A percentile compares a stretch with the other conserved stretches of the same genome.
Conservation (phyloP, 129 eudicot genomes). For the Tagetes erecta region DNA sequence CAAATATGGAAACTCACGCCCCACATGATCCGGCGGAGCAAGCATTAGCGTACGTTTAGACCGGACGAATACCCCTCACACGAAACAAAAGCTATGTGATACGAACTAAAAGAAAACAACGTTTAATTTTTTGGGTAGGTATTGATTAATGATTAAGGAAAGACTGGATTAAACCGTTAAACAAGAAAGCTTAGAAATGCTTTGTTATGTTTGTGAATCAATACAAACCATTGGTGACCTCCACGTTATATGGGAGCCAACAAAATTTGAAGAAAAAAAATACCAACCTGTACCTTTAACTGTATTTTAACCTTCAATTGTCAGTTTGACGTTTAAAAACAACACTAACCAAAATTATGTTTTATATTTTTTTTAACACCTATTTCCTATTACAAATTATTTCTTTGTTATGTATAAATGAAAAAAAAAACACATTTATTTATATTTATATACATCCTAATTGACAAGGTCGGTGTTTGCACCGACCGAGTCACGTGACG, state of each 20-base stretch:
- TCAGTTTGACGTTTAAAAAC: too few species aligned
- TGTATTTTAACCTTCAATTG: too few species aligned
- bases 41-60: slow-evolving; percentile 32
- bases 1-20: slow-evolving; percentile 34
- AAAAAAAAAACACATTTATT: too few species aligned
- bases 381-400: too few species aligned
- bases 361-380: too few species aligned
- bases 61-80: slow-evolving; percentile 16
- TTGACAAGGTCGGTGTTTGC: too few species aligned
- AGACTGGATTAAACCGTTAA: too few species aligned
- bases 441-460: too few species aligned
- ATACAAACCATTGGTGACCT: slow-evolving; percentile 20
- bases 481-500: too few species aligned
- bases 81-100: slow-evolving; percentile 10
- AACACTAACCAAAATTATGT: too few species aligned
- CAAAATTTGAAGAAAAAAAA: slow-evolving; percentile 5
- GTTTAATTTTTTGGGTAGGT: background rate
- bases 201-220: slow-evolving; percentile 27
- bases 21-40: slow-evolving; percentile 36
- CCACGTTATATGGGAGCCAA: slow-evolving; percentile 30
- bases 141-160: background rate
- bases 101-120: background rate
- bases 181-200: background rate
- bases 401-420: too few species aligned
- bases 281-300: too few species aligned